Evolutionary conservation across 208 protist species (phyloP).

Genomic region (Trypanosoma caninum): DNA sequence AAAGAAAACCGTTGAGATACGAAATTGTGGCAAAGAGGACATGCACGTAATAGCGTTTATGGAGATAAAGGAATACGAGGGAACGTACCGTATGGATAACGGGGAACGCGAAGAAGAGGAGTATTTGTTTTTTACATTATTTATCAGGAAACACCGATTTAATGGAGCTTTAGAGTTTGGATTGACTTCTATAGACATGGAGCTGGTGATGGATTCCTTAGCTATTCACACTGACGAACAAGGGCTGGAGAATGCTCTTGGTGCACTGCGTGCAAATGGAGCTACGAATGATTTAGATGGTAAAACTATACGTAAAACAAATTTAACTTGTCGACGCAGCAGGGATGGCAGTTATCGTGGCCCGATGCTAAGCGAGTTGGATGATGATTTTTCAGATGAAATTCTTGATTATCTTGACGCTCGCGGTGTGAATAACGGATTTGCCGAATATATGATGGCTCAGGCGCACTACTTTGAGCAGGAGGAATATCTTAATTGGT

Average conservation of each 20-base stretch:
- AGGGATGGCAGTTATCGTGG: slow-evolving; percentile 54
- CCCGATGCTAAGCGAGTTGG: slow-evolving; percentile 81
- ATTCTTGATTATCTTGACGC: slow-evolving; percentile 87
- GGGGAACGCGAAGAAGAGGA: slow-evolving; percentile 84
- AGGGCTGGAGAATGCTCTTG: slow-evolving; percentile 47
- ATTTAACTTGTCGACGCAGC: slow-evolving; percentile 23
- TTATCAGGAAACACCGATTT: slow-evolving; percentile 61
- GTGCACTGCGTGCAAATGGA: slow-evolving; percentile 2
- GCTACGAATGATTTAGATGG: not conserved
- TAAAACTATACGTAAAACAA: slow-evolving; percentile 10
- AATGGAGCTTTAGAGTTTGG: slow-evolving; percentile 68
- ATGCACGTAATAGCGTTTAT: slow-evolving; percentile 66
- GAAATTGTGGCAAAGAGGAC: slow-evolving; percentile 56
- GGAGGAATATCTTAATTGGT: slow-evolving; percentile 80
- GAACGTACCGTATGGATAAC: slow-evolving; percentile 85
- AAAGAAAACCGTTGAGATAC: slow-evolving; percentile 57
- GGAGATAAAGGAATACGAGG: slow-evolving; percentile 75
- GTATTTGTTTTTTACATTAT: slow-evolving; percentile 79
- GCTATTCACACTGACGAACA: slow-evolving; percentile 56
- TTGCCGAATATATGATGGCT: slow-evolving; percentile 85
- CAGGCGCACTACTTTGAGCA: slow-evolving; percentile 82
- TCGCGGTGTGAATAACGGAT: slow-evolving; percentile 81
- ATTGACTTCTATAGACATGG: slow-evolving; percentile 85
- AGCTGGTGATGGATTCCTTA: slow-evolving; percentile 83
- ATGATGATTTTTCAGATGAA: slow-evolving; percentile 86